Conservation (phyloP, 2,329 filamentous ascomycete species). For the Aspergillus brasiliensis region DNA sequence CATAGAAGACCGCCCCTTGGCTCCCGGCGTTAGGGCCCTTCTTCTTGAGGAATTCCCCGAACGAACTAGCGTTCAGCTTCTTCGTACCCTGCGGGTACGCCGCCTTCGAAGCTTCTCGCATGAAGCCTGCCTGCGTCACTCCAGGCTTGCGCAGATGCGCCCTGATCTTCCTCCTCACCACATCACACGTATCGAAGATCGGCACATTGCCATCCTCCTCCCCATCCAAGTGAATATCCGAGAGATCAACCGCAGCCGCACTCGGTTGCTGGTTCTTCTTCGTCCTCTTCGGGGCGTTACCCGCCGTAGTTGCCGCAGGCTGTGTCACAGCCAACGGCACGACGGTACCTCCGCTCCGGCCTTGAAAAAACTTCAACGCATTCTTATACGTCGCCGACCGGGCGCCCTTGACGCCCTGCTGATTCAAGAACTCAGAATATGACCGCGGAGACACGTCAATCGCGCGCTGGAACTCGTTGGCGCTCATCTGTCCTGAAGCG, state of each 20-base stretch:
- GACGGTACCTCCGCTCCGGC: slow-evolving; percentile 53
- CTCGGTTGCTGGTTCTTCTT: background rate
- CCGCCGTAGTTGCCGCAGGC: background rate
- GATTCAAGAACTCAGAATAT: slow-evolving; percentile 54
- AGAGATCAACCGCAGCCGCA: slow-evolving; percentile 42
- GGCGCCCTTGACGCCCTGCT: slow-evolving; percentile 29
- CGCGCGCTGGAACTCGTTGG: slow-evolving; percentile 45
- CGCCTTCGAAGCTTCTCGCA: slow-evolving; percentile 49
- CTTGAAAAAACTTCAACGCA: slow-evolving; percentile 50
- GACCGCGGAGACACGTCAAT: slow-evolving; percentile 40
- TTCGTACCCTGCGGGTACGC: slow-evolving; percentile 46
- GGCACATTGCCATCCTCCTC: slow-evolving; percentile 52
- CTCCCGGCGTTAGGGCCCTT: slow-evolving; percentile 54
- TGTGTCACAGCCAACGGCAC: slow-evolving; percentile 25
- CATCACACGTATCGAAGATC: slow-evolving; percentile 61
- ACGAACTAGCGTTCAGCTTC: slow-evolving; percentile 31
- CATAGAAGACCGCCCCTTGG: slow-evolving; percentile 55
- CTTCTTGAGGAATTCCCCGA: slow-evolving; percentile 55
- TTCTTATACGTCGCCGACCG: slow-evolving; percentile 30
- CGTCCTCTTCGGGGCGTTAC: background rate
- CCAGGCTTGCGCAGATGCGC: slow-evolving; percentile 51
- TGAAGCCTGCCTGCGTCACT: slow-evolving; percentile 56
- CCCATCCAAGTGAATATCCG: slow-evolving; percentile 47
- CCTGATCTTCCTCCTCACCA: slow-evolving; percentile 60
- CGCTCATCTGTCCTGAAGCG: slow-evolving; percentile 48